These are phyloP conservation scores for Amanita exitialis DNA, from an alignment of 768 basidiomycete species.

Conservation along the genomic window DNA sequence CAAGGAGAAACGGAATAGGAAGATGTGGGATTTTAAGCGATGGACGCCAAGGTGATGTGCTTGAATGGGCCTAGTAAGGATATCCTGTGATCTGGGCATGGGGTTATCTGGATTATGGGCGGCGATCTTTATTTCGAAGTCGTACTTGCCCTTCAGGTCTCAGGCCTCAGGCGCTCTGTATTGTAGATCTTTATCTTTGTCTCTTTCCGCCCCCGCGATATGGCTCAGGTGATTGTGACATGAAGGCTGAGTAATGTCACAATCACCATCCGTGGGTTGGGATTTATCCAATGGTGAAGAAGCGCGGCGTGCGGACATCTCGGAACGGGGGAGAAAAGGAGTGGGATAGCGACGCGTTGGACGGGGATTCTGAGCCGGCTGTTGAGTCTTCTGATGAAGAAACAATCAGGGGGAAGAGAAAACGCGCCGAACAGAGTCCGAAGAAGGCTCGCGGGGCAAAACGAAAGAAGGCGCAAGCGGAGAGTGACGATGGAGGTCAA, in stretches of 20 bases:
- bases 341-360: constrained; percentile 37
- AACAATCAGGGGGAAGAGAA: constrained; percentile 15
- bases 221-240: too few species aligned
- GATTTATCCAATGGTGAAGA: not conserved
- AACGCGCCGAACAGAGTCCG: constrained; percentile 12
- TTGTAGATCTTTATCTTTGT: too few species aligned
- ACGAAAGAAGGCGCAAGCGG: constrained; percentile 16
- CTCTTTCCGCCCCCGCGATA: too few species aligned
- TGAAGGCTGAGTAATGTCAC: too few species aligned
- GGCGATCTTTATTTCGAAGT: too few species aligned
- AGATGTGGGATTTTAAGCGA: not conserved
- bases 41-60: not conserved
- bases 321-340: not conserved
- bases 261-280: too few species aligned
- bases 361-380: constrained; percentile 23
- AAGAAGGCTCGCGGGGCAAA: constrained; percentile 7
- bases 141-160: too few species aligned
- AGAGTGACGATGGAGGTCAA: constrained; percentile 42
- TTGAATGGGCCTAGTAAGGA: not conserved
- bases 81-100: not conserved
- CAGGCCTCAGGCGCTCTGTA: too few species aligned
- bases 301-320: not conserved
- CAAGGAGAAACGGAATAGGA: not conserved
- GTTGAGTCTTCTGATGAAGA: constrained; percentile 11
- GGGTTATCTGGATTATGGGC: too few species aligned